A percentile compares a stretch with the other conserved stretches of the same genome.
Conservation (phyloP, 768 basidiomycete genomes). For the Termitomyces sp. region DNA sequence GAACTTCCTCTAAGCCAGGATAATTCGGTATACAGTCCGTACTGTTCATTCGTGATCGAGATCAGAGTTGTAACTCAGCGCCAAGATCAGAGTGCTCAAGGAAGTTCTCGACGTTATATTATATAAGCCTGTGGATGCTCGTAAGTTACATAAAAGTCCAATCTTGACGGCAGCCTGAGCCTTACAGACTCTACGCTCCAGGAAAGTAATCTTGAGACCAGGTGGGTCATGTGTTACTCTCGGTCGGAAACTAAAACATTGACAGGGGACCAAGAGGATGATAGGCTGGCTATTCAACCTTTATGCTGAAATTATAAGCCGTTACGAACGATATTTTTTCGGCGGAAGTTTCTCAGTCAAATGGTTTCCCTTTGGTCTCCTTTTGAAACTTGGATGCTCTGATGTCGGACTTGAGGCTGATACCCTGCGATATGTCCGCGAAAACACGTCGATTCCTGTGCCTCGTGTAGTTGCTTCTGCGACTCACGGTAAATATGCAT, state of each 20-base stretch:
- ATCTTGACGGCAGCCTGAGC: too few relatives aligned
- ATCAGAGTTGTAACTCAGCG: too few relatives aligned
- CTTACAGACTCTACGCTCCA: neutral
- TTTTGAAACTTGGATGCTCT: constrained; percentile 2
- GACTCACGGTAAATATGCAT: constrained; percentile 1
- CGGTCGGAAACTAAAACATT: neutral
- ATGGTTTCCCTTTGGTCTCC: constrained; percentile 7
- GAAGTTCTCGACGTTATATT: neutral
- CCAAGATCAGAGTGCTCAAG: too few relatives aligned
- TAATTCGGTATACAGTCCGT: too few relatives aligned
- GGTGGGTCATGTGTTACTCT: neutral
- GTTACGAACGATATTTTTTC: neutral
- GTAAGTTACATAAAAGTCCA: neutral
- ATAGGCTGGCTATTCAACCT: constrained; percentile 3
- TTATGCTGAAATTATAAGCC: constrained; percentile 1
- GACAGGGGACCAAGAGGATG: neutral
- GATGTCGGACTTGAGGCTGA: constrained; percentile 5
- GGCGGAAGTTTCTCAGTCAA: neutral
- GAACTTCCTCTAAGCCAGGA: too few relatives aligned
- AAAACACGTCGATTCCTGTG: constrained; percentile 7
- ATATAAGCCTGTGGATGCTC: neutral
- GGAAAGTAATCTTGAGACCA: neutral
- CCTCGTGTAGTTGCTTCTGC: constrained; percentile 1
- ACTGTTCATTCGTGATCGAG: too few relatives aligned
- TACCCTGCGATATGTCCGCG: constrained; percentile 4